phyloP scores from a whole-genome alignment of 2,329 filamentous ascomycete species.

The Sclerotinia trifoliorum region DNA sequence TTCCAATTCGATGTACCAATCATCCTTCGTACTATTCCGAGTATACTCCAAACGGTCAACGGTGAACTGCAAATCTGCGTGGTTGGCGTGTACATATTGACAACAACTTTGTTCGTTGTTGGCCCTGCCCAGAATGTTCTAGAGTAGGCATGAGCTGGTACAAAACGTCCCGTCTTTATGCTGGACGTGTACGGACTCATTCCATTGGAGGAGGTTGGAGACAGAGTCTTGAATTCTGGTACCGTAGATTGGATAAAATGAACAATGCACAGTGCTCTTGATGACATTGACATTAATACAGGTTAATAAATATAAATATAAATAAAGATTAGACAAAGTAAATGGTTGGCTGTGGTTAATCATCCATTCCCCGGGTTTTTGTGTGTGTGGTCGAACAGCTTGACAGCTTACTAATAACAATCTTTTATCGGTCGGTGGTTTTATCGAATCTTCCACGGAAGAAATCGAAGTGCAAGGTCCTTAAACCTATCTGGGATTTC shows the following conservation, averaged over 20 bases:
- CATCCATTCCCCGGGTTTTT: not conserved
- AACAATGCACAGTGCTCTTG: not conserved
- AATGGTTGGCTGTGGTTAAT: not conserved
- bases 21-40: not conserved
- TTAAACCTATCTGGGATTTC: conserved; percentile 19
- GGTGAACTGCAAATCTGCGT: not conserved
- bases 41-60: not conserved
- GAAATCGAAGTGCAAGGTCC: conserved; percentile 8
- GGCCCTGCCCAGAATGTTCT: conserved; percentile 14
- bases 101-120: conserved; percentile 13
- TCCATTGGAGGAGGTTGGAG: not conserved
- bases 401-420: not conserved
- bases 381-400: not conserved
- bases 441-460: conserved; percentile 6
- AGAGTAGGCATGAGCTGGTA: conserved; percentile 2
- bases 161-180: not conserved
- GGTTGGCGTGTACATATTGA: conserved; percentile 13
- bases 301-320: not conserved
- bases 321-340: not conserved
- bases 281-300: not conserved
- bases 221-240: not conserved
- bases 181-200: conserved; percentile 8
- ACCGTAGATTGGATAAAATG: not conserved
- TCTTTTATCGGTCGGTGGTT: conserved; percentile 1
- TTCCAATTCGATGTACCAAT: not conserved